A percentile compares a stretch with the other conserved stretches of the same genome.
These are phyloP conservation scores for Alternaria conjuncta DNA, from an alignment of 2,329 filamentous ascomycete genomes.

Conservation along the genomic window DNA sequence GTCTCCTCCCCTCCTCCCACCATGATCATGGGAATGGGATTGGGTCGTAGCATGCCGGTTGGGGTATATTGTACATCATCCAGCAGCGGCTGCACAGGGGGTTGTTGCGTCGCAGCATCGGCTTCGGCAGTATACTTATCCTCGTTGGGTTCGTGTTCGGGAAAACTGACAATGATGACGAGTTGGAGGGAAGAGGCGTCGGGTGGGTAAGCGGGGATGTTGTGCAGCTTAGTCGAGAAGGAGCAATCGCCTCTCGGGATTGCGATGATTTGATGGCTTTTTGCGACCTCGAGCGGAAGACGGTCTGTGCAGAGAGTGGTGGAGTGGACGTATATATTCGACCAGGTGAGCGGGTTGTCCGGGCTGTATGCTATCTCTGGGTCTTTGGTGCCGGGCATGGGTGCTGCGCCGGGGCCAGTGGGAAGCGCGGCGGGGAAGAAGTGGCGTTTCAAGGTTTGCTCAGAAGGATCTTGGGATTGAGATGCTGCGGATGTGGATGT, in stretches of 20 bases:
- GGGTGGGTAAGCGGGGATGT: slow-evolving; percentile 80
- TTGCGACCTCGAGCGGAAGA: slow-evolving; percentile 60
- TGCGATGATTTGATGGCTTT: slow-evolving; percentile 76
- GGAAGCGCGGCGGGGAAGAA: slow-evolving; percentile 59
- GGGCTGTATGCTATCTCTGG: slow-evolving; percentile 42
- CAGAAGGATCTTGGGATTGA: slow-evolving; percentile 7
- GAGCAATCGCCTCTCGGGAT: slow-evolving; percentile 82
- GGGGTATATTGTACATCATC: slow-evolving; percentile 76
- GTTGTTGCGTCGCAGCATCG: not conserved
- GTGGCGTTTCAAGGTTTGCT: slow-evolving; percentile 30
- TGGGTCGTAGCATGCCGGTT: slow-evolving; percentile 69
- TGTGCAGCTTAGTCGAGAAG: slow-evolving; percentile 81
- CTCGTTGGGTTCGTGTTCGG: slow-evolving; percentile 56
- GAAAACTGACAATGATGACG: slow-evolving; percentile 76
- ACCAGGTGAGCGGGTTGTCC: slow-evolving; percentile 67
- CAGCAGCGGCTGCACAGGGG: slow-evolving; percentile 70
- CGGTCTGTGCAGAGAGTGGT: slow-evolving; percentile 69
- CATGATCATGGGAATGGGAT: slow-evolving; percentile 84
- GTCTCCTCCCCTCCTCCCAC: slow-evolving; percentile 71
- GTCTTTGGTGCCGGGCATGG: slow-evolving; percentile 66
- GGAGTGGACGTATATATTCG: slow-evolving; percentile 70
- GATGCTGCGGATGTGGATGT: slow-evolving; percentile 18
- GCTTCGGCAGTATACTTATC: not conserved
- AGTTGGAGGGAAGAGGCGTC: slow-evolving; percentile 71
- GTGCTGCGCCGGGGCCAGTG: slow-evolving; percentile 69